Evolutionary conservation across 805 yeast genomes (phyloP), one percentile per base, ranked within the genome.

Genomic region (Nematodospora valgi): DNA sequence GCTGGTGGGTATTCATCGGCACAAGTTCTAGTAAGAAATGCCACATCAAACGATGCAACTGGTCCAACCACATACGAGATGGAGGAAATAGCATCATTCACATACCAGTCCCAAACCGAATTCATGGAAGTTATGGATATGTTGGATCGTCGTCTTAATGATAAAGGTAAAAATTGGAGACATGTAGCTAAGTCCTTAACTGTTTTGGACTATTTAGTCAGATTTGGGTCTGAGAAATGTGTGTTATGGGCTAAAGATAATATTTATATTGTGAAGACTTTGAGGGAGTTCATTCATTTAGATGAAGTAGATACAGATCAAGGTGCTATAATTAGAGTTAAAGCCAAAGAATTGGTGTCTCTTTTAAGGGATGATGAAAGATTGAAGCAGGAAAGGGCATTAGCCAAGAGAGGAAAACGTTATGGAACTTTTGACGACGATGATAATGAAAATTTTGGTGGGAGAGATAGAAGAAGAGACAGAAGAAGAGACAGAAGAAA

Each of bases 131-230:
- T 88, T 30, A 85, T 91, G 94, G 97, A 91, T 53, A 87, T 91
- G 82, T 62, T 91, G 29, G 97, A 91, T 62, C 78, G 87, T 46
- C 75, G 98, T 44, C 66, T 91, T 45, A 91, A 91, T 54, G 98
- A 91, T 56, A 89, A 89, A 67, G 98, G 98, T 42, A 89, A 88
- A 58, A 85, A 91, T 63, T 91, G 97, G 97, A 76, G 96, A 46
- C 98, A 91, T 57, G 89, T 91, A 32, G 89, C 94, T 44, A 93
- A 91, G 59, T 81, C 95, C 1, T 70, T 91, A 43, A 83, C 95
- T 2, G 80, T 91, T n/a, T 70, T 91, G 47, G 96, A 89, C 51
- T 91, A 81, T 60, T 68, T 89, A 39, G 87, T 89, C 13, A 77
- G 93, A 47, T 75, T 72, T 41, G 98, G 97, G 25, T 75, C 88